Evolutionary conservation across 1,284 basidiomycete species (phyloP), one percentile per base, ranked within the genome.

Genomic region (Ustilago curta): DNA sequence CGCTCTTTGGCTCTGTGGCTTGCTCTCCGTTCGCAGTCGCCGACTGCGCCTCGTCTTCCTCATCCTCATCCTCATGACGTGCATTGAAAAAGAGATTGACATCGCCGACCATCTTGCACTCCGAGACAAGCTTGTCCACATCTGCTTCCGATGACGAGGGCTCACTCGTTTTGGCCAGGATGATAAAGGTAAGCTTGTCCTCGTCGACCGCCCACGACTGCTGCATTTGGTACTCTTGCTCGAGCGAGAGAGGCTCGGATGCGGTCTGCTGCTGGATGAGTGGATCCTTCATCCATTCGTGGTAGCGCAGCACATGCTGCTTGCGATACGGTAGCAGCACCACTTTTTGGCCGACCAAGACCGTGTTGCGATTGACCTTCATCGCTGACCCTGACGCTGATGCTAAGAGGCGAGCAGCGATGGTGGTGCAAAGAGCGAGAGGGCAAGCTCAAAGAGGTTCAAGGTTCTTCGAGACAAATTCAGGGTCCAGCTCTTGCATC

Each of bases 101-200:
- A 82, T 97, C 95, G 32, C 95, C 95, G 16, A 93, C 88, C 94
- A 97, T 95, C 11, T 88, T 55, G 54, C 61, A 58, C 1, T 49
- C 27, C 1, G 50, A 27, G 1, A 76, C 9, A 0, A 69, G 58
- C 86, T 85, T 29, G 7, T 47, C 16, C 5, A 29, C 12, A 47
- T 59, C 1, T 83, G 48, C 9, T 59, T 48, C 0, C 56, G 29
- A 1, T 57, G 40, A 16, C 35, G 52, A 8, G 2, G 18, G 19
- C 8, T 11, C 51, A 7, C 45, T 47, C 4, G 55, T 40, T 3
- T 50, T 49, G 4, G 74, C 89, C 35, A 95, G 89, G 52, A 97
- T 87, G 85, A 97, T 96, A 84, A 97, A 96, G 0, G 95, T 97
- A 23, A 97, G 86, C 85, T 97, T 97, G 85, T 98, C 95, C 57